Evolutionary conservation across 2,329 filamentous ascomycete genomes (phyloP).

Genomic region (Endoconidiophora polonica): DNA sequence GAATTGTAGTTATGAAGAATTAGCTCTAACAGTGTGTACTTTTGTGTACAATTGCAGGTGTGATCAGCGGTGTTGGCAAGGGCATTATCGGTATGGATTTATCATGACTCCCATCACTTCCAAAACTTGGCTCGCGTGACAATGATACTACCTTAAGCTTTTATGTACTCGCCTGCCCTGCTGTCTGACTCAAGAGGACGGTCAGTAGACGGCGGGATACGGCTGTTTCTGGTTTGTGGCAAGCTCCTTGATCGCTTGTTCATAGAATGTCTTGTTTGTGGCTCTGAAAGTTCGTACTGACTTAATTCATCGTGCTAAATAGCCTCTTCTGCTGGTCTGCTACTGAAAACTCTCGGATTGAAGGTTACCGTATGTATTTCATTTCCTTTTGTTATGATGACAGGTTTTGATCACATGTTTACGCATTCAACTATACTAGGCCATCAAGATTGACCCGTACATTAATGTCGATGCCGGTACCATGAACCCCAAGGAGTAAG

Average conservation of each 20-base stretch:
- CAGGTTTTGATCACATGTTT: constrained; percentile 2
- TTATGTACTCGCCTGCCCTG: not conserved
- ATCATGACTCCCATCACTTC: not conserved
- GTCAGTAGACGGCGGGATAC: not conserved
- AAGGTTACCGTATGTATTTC: constrained; percentile 42
- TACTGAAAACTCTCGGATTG: constrained; percentile 54
- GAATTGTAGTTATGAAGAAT: not conserved
- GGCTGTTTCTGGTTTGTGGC: not conserved
- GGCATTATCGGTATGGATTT: constrained; percentile 16
- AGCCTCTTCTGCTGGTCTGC: constrained; percentile 54
- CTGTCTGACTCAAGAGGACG: too few species aligned
- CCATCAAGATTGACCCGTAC: constrained; percentile 34
- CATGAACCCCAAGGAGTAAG: constrained; percentile 24
- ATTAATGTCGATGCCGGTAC: constrained; percentile 24
- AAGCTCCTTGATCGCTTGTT: not conserved
- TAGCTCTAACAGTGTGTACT: not conserved
- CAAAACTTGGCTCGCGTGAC: not conserved
- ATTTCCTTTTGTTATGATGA: not conserved
- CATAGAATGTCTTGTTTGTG: not conserved
- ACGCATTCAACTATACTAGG: constrained; percentile 22
- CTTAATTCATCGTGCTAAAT: not conserved
- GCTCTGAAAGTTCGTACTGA: constrained; percentile 7
- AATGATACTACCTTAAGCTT: not conserved
- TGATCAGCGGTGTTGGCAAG: constrained; percentile 33
- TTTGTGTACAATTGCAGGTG: constrained; percentile 18